Evolutionary conservation across 2,329 filamentous ascomycete species (phyloP), one percentile per base, ranked within the genome.

Genomic region (Westerdykella aurantiaca): DNA sequence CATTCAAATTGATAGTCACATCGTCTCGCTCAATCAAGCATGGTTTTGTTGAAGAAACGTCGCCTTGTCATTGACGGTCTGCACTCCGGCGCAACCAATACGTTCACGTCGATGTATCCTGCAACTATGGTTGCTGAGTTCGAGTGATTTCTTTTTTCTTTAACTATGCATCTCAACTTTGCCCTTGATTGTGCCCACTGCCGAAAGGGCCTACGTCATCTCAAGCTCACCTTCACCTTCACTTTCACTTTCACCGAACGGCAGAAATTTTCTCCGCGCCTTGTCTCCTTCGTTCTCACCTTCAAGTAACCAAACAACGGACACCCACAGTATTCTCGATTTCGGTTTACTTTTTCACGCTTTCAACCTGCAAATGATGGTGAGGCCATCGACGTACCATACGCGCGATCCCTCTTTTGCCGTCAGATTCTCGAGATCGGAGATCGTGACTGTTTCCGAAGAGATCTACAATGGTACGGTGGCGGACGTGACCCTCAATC

Each of bases 401-500:
- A 9, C 25, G 4, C 25, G 25, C 4, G 25, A 29, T 13, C 33
- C 33, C 3, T 16, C 33, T 22, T 14, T 23, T 23, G 22, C 34
- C 7, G 33, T 35, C 17, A 14, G 17, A 6, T 35, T 35, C 33
- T 31, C 38, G n/a, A 13, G 11, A 23, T 14, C 13, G 1, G 47
- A 60, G 6, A 37, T 57, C 9, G 29, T 34, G 14, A 44, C 42
- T 5, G 39, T 56, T 7, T 49, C 47, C 4, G 12, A 34, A 18
- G 54, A 62, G 42, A 44, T 63, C 23, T 47, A 53, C 10, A 44
- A 60, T 13, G 55, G 46, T 10, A 57, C 54, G 3, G 55, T 64
- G n/a, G 49, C 55, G 2, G 58, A 63, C 0, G 52, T 55, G 0
- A 42, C 54, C 7, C 43, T 64, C 9, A 52, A 50, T 1, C 48